Conservation (phyloP, 2,329 filamentous ascomycete genomes). For the Talaromyces rugulosus region DNA sequence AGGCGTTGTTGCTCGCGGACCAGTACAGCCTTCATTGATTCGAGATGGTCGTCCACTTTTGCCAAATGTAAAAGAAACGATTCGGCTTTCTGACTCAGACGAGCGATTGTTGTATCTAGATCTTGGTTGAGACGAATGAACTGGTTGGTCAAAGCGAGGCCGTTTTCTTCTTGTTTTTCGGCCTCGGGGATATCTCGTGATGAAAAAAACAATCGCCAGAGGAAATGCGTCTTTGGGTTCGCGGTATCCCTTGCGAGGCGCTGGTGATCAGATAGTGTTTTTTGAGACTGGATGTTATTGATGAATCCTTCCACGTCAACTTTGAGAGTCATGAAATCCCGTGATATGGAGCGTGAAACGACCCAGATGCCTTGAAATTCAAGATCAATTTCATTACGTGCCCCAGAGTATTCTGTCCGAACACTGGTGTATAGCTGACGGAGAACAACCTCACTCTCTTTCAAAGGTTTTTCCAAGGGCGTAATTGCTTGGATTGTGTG, state of each 20-base stretch:
- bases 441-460: constrained; percentile 15
- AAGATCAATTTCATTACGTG: constrained; percentile 31
- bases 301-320: constrained; percentile 33
- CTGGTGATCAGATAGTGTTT: not conserved
- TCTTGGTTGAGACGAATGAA: constrained; percentile 6
- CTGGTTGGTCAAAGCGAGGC: constrained; percentile 4
- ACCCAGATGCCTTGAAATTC: constrained; percentile 33
- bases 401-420: constrained; percentile 24
- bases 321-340: constrained; percentile 32
- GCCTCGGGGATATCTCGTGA: not conserved
- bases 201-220: not conserved
- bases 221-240: not conserved
- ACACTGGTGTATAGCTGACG: constrained; percentile 24
- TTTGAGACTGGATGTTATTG: constrained; percentile 13
- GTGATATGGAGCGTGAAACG: constrained; percentile 27
- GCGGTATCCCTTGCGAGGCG: not conserved
- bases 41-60: constrained; percentile 12
- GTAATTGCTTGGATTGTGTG: constrained; percentile 6
- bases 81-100: constrained; percentile 2
- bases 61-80: constrained; percentile 3
- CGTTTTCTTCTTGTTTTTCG: not conserved
- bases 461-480: constrained; percentile 6
- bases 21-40: constrained; percentile 9
- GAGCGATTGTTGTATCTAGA: constrained; percentile 1
- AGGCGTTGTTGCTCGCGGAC: constrained; percentile 9